phyloP scores from a whole-genome alignment of 352 stramenopile genomes.

The Pythium oligandrum region DNA sequence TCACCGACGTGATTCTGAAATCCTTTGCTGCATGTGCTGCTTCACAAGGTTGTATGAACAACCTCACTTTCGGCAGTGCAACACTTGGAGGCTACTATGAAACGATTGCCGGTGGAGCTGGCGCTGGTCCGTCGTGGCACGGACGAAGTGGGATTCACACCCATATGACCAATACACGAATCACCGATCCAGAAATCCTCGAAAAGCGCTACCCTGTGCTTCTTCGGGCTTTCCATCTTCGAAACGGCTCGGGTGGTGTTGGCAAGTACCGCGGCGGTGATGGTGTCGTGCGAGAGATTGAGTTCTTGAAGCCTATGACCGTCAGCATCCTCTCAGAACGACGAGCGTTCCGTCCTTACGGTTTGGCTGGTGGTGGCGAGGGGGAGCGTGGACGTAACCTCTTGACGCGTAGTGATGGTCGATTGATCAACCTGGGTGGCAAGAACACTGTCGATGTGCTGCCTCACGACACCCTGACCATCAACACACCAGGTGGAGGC shows the following conservation, averaged over 20 bases:
- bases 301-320: conserved; percentile 92
- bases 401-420: conserved; percentile 65
- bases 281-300: conserved; percentile 94
- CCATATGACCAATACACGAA: conserved; percentile 99
- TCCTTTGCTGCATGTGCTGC: conserved; percentile 95
- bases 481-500: conserved; percentile 95
- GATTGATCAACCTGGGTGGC: conserved; percentile 76
- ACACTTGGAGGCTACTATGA: conserved; percentile 97
- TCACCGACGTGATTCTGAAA: conserved; percentile 98
- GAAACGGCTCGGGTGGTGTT: conserved; percentile 85
- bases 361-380: conserved; percentile 88
- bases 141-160: conserved; percentile 97
- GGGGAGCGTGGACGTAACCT: conserved; percentile 93
- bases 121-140: conserved; percentile 95
- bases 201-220: conserved; percentile 95
- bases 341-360: conserved; percentile 93
- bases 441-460: conserved; percentile 94
- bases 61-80: conserved; percentile 97
- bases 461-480: conserved; percentile 91
- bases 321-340: conserved; percentile 98
- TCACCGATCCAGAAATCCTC: conserved; percentile 99
- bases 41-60: conserved; percentile 99
- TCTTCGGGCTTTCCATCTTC: conserved; percentile 81
- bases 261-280: conserved; percentile 92
- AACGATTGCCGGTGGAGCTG: conserved; percentile 97